Evolutionary conservation across 345 rosid species (phyloP).

Genomic region (Aquilaria yunnanensis): DNA sequence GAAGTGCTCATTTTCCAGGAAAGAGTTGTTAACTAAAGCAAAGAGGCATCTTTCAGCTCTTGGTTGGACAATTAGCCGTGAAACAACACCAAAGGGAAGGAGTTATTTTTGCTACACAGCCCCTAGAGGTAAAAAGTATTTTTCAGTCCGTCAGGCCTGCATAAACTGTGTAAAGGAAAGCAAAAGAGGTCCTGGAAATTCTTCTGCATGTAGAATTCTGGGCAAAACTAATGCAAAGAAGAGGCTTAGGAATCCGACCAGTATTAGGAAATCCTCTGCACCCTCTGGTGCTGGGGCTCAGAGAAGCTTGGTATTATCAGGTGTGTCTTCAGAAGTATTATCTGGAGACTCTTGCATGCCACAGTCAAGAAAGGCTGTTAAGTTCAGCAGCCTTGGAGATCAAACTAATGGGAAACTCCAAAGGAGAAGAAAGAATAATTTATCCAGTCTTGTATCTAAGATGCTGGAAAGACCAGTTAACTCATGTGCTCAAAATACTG

Average conservation of each 20-base stretch:
- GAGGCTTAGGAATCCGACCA: constrained; percentile 10
- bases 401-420: constrained; percentile 17
- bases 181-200: constrained; percentile 5
- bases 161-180: constrained; percentile 16
- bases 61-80: constrained; percentile 38
- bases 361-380: not conserved
- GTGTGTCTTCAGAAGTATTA: not conserved
- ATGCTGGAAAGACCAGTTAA: constrained; percentile 9
- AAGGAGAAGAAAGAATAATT: constrained; percentile 22
- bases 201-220: constrained; percentile 7
- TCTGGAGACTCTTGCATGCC: not conserved
- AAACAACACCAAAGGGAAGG: constrained; percentile 7
- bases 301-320: constrained; percentile 9
- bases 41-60: constrained; percentile 38
- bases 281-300: constrained; percentile 1
- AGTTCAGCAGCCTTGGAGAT: not conserved
- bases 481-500: constrained; percentile 12
- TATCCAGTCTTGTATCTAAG: not conserved
- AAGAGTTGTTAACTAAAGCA: constrained; percentile 24
- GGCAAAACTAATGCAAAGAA: constrained; percentile 5
- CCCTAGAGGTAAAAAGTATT: constrained; percentile 30
- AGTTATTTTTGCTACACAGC: constrained; percentile 23
- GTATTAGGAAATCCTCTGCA: constrained; percentile 8
- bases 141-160: constrained; percentile 47
- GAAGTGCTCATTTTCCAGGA: constrained; percentile 3